Percentiles rank a stretch among this genome's conserved stretches.
Evolutionary conservation across 2,329 filamentous ascomycete genomes (phyloP).

Genomic region (Colletotrichum higginsianum): DNA sequence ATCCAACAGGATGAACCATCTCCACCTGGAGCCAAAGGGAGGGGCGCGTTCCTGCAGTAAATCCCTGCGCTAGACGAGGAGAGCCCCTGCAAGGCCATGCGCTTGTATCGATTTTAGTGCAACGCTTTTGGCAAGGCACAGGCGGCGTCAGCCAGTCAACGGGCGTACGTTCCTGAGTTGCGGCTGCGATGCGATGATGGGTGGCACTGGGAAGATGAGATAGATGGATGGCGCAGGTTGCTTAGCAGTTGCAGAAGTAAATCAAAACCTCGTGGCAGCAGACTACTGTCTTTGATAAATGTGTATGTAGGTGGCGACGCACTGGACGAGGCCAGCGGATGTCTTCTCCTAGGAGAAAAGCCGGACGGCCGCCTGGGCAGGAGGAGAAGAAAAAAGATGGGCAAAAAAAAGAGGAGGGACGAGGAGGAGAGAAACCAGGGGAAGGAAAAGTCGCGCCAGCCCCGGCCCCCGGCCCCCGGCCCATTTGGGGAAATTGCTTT

Average conservation of each 20-base stretch:
- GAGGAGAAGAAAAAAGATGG: background rate
- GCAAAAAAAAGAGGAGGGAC: background rate
- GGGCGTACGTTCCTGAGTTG: constrained; percentile 32
- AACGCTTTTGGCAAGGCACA: constrained; percentile 36
- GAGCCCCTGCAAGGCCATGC: constrained; percentile 32
- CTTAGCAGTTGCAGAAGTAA: background rate
- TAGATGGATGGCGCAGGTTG: background rate
- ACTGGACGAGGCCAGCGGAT: background rate
- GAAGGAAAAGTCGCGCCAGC: constrained; percentile 40
- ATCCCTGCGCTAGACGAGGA: constrained; percentile 38
- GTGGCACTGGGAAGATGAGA: background rate
- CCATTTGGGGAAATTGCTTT: constrained; percentile 45
- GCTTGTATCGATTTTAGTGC: constrained; percentile 37
- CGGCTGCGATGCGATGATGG: constrained; percentile 5
- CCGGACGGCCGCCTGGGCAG: background rate
- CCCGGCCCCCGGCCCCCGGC: background rate
- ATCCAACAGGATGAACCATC: constrained; percentile 28
- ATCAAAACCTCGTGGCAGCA: background rate
- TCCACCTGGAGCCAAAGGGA: constrained; percentile 23
- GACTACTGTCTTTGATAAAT: background rate
- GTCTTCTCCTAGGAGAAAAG: background rate
- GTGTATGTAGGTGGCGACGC: no score
- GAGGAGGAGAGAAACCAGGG: constrained; percentile 19
- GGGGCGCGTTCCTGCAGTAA: constrained; percentile 43
- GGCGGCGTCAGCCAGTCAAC: constrained; percentile 31